These are phyloP conservation scores for Elsinoe necatrix DNA, from an alignment of 2,329 filamentous ascomycete species.

Conservation along the genomic window DNA sequence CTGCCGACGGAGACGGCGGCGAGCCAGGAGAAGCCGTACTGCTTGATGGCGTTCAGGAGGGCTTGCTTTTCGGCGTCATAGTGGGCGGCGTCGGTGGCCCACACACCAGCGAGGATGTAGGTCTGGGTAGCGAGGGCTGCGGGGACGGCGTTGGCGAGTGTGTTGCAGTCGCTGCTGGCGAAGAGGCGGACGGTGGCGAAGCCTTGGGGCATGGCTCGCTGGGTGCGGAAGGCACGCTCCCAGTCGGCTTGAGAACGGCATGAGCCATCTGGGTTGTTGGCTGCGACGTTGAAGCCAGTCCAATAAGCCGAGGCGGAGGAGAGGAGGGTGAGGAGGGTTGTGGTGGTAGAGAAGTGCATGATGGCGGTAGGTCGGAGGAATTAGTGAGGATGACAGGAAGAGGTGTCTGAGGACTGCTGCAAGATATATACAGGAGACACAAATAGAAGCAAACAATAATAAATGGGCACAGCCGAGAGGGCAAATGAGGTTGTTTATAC, in stretches of 20 bases:
- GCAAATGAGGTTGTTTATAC: slow-evolving; percentile 15
- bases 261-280: slow-evolving; percentile 51
- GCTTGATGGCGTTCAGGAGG: slow-evolving; percentile 57
- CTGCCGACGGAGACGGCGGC: slow-evolving; percentile 78
- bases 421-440: background rate
- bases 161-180: slow-evolving; percentile 61
- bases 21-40: slow-evolving; percentile 60
- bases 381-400: background rate
- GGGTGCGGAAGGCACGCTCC: slow-evolving; percentile 59
- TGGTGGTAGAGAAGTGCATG: slow-evolving; percentile 7
- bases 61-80: slow-evolving; percentile 69
- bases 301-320: slow-evolving; percentile 31
- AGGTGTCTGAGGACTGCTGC: background rate
- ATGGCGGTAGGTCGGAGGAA: background rate
- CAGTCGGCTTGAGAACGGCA: slow-evolving; percentile 55
- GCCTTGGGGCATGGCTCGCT: slow-evolving; percentile 51
- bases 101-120: slow-evolving; percentile 70
- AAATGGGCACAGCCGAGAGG: background rate
- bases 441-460: background rate
- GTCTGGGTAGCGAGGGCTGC: slow-evolving; percentile 77
- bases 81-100: slow-evolving; percentile 59
- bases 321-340: slow-evolving; percentile 23
- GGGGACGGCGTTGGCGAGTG: slow-evolving; percentile 61
- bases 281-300: slow-evolving; percentile 68
- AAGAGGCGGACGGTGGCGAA: slow-evolving; percentile 67